Conservation (phyloP, 345 rosid genomes). For the Bruguiera sexangula region DNA sequence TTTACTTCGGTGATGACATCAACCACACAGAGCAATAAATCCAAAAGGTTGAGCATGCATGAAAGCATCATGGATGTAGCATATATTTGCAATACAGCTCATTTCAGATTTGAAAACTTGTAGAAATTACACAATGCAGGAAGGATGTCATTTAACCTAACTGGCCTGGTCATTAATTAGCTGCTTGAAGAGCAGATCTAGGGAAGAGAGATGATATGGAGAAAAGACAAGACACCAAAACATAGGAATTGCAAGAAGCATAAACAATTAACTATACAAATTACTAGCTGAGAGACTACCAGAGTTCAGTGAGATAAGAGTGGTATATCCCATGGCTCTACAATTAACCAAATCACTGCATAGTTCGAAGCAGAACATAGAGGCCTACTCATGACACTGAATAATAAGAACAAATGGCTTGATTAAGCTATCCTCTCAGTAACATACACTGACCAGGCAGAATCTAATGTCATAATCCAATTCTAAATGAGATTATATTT, state of each 20-base stretch:
- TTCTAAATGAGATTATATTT: not conserved
- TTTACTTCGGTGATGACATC: no score
- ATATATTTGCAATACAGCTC: no score
- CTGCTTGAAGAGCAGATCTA: not conserved
- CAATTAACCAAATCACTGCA: not conserved
- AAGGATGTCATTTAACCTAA: not conserved
- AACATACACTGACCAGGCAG: not conserved
- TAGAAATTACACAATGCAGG: no score
- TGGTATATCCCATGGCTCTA: not conserved
- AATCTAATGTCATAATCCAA: not conserved
- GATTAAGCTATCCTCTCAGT: not conserved
- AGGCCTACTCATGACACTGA: not conserved
- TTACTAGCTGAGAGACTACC: no score
- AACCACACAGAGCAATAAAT: no score
- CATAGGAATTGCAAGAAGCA: not conserved
- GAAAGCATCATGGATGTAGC: no score
- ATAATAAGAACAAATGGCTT: not conserved
- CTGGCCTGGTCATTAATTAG: not conserved
- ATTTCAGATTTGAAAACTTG: no score
- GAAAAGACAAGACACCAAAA: not conserved
- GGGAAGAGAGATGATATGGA: not conserved
- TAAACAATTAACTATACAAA: not conserved
- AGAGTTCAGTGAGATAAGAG: not conserved
- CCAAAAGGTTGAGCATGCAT: no score
- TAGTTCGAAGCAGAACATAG: no score